Conservation (phyloP, 768 basidiomycete species). For the Boletus vermiculosoides region DNA sequence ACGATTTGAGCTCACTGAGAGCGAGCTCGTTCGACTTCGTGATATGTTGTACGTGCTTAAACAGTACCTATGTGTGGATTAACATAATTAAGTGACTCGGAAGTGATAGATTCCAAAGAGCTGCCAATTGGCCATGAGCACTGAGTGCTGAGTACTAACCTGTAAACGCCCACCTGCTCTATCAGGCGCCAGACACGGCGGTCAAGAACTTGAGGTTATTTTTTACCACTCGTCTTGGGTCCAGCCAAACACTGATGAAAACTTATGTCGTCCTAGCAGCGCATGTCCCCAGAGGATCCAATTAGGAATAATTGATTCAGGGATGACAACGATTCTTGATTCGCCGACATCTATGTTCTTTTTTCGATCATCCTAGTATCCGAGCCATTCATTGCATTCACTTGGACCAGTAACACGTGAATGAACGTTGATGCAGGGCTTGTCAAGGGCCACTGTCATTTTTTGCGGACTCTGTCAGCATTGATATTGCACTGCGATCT, state of each 20-base stretch:
- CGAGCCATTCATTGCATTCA: neutral
- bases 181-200: neutral
- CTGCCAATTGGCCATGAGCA: no score
- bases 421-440: neutral
- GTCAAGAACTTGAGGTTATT: neutral
- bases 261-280: conserved; percentile 2
- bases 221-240: conserved; percentile 7
- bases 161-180: neutral
- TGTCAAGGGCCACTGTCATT: neutral
- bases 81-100: neutral
- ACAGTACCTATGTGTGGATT: neutral
- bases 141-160: neutral
- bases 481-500: neutral
- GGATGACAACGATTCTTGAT: neutral
- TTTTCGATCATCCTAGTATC: neutral
- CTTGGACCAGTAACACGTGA: neutral
- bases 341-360: neutral
- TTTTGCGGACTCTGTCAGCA: neutral
- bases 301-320: conserved; percentile 10
- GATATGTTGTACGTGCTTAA: neutral
- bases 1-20: no score
- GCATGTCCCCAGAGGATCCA: conserved; percentile 6
- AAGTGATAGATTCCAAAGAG: no score
- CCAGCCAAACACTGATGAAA: neutral
- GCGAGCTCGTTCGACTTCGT: neutral